Base-by-base conservation (phyloP, 768 basidiomycete genomes). In the Russula sp. region DNA sequence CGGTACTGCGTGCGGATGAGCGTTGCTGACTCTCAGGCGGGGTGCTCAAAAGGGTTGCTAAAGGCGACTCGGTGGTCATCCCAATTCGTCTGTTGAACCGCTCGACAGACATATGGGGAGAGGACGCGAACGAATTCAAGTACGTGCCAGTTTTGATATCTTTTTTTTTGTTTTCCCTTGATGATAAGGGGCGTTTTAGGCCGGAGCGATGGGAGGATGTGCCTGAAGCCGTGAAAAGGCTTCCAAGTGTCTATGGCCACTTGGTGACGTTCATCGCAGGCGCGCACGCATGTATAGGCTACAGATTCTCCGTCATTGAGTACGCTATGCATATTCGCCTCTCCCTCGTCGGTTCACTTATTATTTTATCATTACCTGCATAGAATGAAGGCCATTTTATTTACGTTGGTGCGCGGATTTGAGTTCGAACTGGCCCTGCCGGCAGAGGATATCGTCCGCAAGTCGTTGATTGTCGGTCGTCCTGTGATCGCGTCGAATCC, bases 41-140 rank as follows among this genome's bases (percentile, higher is more conserved):
- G 4, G 7, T 5, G 25, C 25, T 29, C 3, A 14, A 35, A 45
- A 65, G 66, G 43, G 54, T 66, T 2, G 43, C 60, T 11, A 57
- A 65, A 32, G 68, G 67, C 13, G 68, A 69, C 32, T 11, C 20
- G 1, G 41, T 73, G 16, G 10, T 39, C n/a, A 57, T 73, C 29
- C 67, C 72, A 16, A 68, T 73, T 43, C 47, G 59, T n/a, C 18
- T 58, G 10, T 47, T 73, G 39, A 72, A 75, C 47, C 66, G 25
- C 25, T 29, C 25, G 25, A 29, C 25, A 29, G 25, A 29, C 2
- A 29, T 29, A 29, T 29, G 25, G 67, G 74, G 74, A 10, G 66
- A 67, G 18, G 74, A 75, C 47, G 74, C 73, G 1, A 58, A 64
- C 13, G 70, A 70, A 36, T 75, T 74, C 64, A 64, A 52, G 66